Evolutionary conservation across 768 basidiomycete species (phyloP).

Genomic region (Tubosaeta sp.): DNA sequence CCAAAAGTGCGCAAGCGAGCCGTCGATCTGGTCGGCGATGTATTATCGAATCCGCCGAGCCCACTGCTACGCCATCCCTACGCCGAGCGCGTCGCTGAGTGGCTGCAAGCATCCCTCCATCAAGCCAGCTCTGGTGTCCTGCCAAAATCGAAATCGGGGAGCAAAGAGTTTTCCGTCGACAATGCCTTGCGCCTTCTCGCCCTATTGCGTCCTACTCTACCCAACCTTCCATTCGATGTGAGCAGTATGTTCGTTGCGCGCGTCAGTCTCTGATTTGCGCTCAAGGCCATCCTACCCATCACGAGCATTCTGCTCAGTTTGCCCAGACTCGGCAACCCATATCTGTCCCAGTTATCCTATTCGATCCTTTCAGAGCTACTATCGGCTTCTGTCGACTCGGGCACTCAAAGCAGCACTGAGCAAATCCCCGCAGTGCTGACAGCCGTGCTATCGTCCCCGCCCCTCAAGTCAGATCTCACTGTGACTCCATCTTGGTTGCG

Average conservation of each 20-base stretch:
- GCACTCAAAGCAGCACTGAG: constrained; percentile 43
- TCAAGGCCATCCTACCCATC: constrained; percentile 69
- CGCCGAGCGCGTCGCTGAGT: constrained; percentile 73
- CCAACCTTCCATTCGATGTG: constrained; percentile 64
- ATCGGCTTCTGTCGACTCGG: constrained; percentile 46
- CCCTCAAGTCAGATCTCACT: constrained; percentile 62
- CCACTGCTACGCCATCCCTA: constrained; percentile 85
- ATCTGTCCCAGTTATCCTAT: constrained; percentile 85
- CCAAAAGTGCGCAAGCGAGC: constrained; percentile 95
- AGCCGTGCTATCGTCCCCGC: constrained; percentile 64
- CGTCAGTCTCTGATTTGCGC: constrained; percentile 11
- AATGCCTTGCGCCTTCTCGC: constrained; percentile 75
- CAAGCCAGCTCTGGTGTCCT: constrained; percentile 63
- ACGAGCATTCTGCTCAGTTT: constrained; percentile 71
- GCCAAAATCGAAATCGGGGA: constrained; percentile 51
- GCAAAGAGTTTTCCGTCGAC: constrained; percentile 60
- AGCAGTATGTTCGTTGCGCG: constrained; percentile 29
- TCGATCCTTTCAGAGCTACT: constrained; percentile 83
- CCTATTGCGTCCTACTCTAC: constrained; percentile 59
- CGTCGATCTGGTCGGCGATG: constrained; percentile 76
- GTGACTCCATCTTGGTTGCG: constrained; percentile 76
- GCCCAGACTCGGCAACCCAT: constrained; percentile 83
- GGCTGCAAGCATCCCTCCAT: constrained; percentile 62
- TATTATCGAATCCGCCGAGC: constrained; percentile 70
- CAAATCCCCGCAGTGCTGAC: constrained; percentile 60